Conservation (phyloP, 208 protist species). For the Acanthamoeba healyi region DNA sequence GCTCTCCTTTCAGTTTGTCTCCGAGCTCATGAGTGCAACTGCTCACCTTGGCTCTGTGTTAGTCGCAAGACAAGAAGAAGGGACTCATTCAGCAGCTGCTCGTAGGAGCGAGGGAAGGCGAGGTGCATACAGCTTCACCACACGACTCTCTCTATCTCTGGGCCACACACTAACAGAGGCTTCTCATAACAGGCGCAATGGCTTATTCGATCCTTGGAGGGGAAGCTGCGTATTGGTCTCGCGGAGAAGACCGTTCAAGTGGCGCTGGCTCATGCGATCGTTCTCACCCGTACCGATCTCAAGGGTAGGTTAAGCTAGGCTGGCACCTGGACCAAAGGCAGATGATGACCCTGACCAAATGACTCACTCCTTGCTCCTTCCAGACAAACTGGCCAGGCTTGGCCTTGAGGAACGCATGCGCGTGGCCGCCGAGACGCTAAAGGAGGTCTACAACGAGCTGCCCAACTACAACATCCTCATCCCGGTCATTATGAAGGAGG, state of each 20-base stretch:
- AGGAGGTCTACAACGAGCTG: constrained; percentile 85
- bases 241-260: constrained; percentile 96
- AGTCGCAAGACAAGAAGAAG: constrained; percentile 90
- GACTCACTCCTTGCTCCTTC: background rate
- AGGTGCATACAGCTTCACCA: constrained; percentile 81
- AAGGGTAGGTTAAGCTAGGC: no score
- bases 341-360: no score
- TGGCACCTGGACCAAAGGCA: no score
- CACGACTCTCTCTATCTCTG: no score
- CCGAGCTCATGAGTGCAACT: background rate
- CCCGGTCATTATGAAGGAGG: constrained; percentile 72
- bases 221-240: constrained; percentile 96
- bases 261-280: constrained; percentile 90
- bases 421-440: constrained; percentile 7
- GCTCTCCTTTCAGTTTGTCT: background rate
- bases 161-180: no score
- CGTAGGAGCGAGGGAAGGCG: constrained; percentile 92
- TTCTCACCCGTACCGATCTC: constrained; percentile 33
- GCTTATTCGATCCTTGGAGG: constrained; percentile 97
- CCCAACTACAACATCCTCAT: constrained; percentile 91
- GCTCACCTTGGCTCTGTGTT: background rate
- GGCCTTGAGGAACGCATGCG: background rate
- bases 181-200: constrained; percentile 91
- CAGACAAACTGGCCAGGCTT: background rate
- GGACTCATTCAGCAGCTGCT: constrained; percentile 96